A percentile compares a stretch with the other conserved stretches of the same genome.
phyloP scores from a whole-genome alignment of 2,329 filamentous ascomycete genomes.

The Fusarium sp. region DNA sequence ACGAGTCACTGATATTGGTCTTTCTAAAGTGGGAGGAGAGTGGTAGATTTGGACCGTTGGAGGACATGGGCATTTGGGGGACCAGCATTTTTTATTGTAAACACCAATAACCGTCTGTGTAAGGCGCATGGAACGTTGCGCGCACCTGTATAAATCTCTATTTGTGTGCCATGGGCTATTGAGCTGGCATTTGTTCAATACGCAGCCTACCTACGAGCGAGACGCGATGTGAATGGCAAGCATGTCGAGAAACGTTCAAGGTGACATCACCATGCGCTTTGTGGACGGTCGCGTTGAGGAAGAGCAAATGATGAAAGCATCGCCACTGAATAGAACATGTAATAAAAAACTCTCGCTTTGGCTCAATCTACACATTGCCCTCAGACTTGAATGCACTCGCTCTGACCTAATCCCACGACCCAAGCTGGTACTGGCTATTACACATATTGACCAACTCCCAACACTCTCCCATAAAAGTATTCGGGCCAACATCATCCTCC shows the following conservation, averaged over 20 bases:
- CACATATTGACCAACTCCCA: conserved; percentile 76
- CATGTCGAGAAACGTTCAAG: neutral
- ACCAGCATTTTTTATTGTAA: neutral
- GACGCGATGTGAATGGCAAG: neutral
- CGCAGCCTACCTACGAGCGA: neutral
- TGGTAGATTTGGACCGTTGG: neutral
- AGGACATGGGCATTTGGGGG: neutral
- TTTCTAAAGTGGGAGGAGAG: neutral
- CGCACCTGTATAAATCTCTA: neutral
- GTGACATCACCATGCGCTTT: neutral
- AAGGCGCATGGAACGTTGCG: neutral
- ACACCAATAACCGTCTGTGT: neutral
- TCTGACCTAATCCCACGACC: neutral
- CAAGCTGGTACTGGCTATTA: conserved; percentile 61
- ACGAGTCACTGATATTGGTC: neutral
- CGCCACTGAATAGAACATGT: neutral
- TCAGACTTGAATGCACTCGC: neutral
- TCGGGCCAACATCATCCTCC: conserved; percentile 53
- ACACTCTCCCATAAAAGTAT: conserved; percentile 56
- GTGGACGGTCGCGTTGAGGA: too few species aligned
- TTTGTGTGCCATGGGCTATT: neutral
- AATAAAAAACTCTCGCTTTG: neutral
- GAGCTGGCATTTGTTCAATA: neutral
- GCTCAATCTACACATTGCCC: neutral
- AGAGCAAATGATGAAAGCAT: too few species aligned